Evolutionary conservation across 805 yeast genomes (phyloP), one percentile per base, ranked within the genome.

Genomic region (Myxozyma mucilagina): DNA sequence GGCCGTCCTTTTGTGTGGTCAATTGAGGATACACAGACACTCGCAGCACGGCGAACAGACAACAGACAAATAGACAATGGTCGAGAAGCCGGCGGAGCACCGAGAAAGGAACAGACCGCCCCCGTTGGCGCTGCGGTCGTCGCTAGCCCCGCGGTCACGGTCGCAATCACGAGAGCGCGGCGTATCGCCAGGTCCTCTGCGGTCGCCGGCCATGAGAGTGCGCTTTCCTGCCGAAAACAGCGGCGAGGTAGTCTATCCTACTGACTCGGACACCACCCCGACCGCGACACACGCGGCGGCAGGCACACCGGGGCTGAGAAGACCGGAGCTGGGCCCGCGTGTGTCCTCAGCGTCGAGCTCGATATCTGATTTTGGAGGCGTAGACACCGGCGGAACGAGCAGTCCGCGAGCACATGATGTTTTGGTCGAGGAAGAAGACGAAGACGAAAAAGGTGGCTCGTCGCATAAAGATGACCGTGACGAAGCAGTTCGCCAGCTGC

Each of bases 221-320:
- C 66, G 71, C 4, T 69, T 69, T 52, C 71, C 72, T n/a, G 69
- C 54, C 16, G 70, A 62, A 56, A 71, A 71, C 58, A 64, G 68
- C 45, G 60, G 58, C 35, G 41, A 61, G 14, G 68, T 69, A 11
- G 59, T 66, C 11, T 70, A 61, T 34, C 70, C 73, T 10, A 50
- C 56, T 31, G 65, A 61, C 52, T 49, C 53, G 57, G 35, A 14
- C 50, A 24, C 4, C 4, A 24, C 29, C 4, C 29, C 29, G 2
- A 24, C 29, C 4, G 29, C 29, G 4, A 4, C 4, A 24, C 29
- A 24, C 4, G 29, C 29, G 42, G 13, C 20, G 42, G 13, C 20
- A 34, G 32, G 4, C 1, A 29, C 47, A 10, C 39, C 44, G 1
- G 49, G n/a, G 38, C 44, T 16, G 32, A 31, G 50, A 5, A 43